Evolutionary conservation across 768 basidiomycete species (phyloP).

Genomic region (Xerocomus potaroensis): DNA sequence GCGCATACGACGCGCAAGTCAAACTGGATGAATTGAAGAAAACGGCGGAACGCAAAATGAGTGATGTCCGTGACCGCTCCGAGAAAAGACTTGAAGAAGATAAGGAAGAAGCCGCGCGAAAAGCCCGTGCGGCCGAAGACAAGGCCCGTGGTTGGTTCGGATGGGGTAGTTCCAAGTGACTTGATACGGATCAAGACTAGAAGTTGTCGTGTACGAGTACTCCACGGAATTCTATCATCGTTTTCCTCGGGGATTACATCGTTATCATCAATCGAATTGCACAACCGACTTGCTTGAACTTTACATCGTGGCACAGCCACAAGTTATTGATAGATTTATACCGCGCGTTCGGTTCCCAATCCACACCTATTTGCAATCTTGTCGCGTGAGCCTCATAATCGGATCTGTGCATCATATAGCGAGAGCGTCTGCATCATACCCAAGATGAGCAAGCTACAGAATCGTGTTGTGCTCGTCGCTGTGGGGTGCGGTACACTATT

Average conservation of each 20-base stretch:
- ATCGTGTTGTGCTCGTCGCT: slow-evolving; percentile 42
- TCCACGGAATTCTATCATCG: too few species aligned
- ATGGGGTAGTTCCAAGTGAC: slow-evolving; percentile 33
- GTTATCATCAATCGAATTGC: too few species aligned
- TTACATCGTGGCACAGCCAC: too few species aligned
- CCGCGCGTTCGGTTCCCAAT: too few species aligned
- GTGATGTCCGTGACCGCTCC: slow-evolving; percentile 22
- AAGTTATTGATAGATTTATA: too few species aligned
- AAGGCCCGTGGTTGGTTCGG: slow-evolving; percentile 37
- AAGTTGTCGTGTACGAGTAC: background rate
- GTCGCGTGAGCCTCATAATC: background rate
- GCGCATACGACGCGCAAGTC: slow-evolving; percentile 22
- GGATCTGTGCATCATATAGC: background rate
- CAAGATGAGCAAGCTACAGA: slow-evolving; percentile 16
- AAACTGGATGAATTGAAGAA: slow-evolving; percentile 24
- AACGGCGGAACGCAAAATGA: slow-evolving; percentile 23
- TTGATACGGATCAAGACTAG: background rate
- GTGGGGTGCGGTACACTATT: slow-evolving; percentile 42
- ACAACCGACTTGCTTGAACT: too few species aligned
- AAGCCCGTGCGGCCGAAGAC: slow-evolving; percentile 20
- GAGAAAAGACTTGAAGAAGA: slow-evolving; percentile 28
- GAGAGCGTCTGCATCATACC: too few species aligned
- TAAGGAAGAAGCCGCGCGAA: slow-evolving; percentile 25
- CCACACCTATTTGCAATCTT: too few species aligned
- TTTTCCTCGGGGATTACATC: too few species aligned